Conservation (phyloP, 371 early-diverging fungal species). For the Mucor velutinosus region DNA sequence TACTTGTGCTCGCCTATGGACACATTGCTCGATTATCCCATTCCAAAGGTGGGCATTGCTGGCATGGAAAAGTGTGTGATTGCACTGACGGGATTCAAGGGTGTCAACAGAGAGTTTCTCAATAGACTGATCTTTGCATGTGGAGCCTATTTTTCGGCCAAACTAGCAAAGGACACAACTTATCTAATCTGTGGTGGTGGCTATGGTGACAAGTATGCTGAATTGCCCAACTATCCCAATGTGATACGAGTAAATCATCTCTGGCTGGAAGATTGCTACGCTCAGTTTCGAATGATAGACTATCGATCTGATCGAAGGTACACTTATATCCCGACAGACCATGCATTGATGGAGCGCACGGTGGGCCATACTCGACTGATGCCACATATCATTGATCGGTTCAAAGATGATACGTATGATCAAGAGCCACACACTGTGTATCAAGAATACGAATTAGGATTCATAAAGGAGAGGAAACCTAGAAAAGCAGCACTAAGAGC, state of each 20-base stretch:
- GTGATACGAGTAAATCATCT: slow-evolving; percentile 81
- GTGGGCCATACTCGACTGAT: slow-evolving; percentile 34
- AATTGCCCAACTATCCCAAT: slow-evolving; percentile 59
- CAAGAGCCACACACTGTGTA: slow-evolving; percentile 5
- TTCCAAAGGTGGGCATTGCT: slow-evolving; percentile 48
- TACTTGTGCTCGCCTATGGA: slow-evolving; percentile 41
- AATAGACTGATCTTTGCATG: slow-evolving; percentile 60
- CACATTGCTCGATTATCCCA: slow-evolving; percentile 61
- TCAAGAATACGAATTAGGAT: slow-evolving; percentile 15
- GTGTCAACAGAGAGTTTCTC: slow-evolving; percentile 58
- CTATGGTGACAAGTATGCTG: slow-evolving; percentile 56
- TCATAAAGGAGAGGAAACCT: slow-evolving; percentile 23
- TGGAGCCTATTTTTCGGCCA: slow-evolving; percentile 47
- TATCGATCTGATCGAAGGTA: slow-evolving; percentile 55
- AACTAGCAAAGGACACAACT: neutral
- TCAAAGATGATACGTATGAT: slow-evolving; percentile 16
- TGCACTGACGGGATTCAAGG: slow-evolving; percentile 1
- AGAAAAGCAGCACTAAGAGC: slow-evolving; percentile 58
- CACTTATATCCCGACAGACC: slow-evolving; percentile 47
- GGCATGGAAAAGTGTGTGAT: slow-evolving; percentile 53
- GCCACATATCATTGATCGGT: slow-evolving; percentile 17
- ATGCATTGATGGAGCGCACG: slow-evolving; percentile 17
- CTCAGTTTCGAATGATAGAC: slow-evolving; percentile 56
- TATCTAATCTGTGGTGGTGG: neutral
- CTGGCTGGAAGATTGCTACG: slow-evolving; percentile 84